Percentiles rank a stretch among this genome's conserved stretches.
Conservation (phyloP, 176 grass and related monocot genomes). For the Saccharum spontaneum region DNA sequence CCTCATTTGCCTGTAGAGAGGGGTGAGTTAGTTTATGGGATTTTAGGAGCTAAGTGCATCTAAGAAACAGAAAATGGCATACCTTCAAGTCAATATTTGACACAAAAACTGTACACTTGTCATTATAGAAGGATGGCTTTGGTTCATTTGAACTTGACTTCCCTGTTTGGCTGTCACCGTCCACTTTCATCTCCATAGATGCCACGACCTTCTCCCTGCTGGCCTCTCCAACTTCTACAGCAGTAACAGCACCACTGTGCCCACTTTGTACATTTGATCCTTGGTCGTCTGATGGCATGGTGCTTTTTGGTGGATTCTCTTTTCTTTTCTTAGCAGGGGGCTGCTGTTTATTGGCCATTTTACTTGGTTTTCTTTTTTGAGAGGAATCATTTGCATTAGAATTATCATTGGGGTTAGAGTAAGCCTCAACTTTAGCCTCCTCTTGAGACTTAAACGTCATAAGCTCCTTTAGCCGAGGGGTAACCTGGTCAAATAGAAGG, state of each 20-base stretch:
- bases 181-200: constrained; percentile 19
- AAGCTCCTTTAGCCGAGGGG: constrained; percentile 79
- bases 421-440: constrained; percentile 60
- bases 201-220: constrained; percentile 25
- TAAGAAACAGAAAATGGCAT: constrained; percentile 32
- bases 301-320: constrained; percentile 49
- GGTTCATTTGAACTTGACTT: constrained; percentile 48
- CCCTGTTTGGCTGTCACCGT: constrained; percentile 8
- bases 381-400: constrained; percentile 49
- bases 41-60: constrained; percentile 10
- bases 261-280: constrained; percentile 35
- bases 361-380: constrained; percentile 76
- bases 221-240: constrained; percentile 39
- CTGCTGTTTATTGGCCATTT: constrained; percentile 57
- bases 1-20: constrained; percentile 69
- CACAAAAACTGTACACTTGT: constrained; percentile 81
- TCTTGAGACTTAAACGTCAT: constrained; percentile 73
- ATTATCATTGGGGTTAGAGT: constrained; percentile 42
- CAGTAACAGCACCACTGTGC: constrained; percentile 20
- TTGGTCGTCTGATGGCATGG: constrained; percentile 31
- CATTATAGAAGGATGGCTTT: constrained; percentile 57
- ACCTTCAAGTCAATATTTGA: constrained; percentile 70
- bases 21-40: constrained; percentile 36
- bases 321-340: constrained; percentile 80
- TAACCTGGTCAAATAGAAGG: constrained; percentile 55